Conservation (phyloP, 352 stramenopile genomes). For the Pythium pyrilobum region DNA sequence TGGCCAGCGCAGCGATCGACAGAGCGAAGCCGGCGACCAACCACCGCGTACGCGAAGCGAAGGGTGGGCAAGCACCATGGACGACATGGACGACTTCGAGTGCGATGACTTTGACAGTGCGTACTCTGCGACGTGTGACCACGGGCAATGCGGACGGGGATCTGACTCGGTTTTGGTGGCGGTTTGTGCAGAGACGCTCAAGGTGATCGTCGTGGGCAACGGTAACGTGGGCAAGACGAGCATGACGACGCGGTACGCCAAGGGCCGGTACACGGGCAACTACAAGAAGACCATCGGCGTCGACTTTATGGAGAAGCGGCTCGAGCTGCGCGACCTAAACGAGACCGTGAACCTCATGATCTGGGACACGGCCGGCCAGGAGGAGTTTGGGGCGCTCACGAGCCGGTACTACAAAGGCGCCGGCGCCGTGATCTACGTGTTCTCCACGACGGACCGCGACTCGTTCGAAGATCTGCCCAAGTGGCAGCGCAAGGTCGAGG, state of each 20-base stretch:
- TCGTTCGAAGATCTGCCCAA: slow-evolving; percentile 67
- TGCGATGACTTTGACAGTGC: slow-evolving; percentile 76
- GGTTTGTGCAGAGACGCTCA: slow-evolving; percentile 51
- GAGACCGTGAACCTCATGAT: slow-evolving; percentile 76
- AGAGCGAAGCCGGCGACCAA: neutral
- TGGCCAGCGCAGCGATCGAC: neutral
- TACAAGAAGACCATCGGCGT: slow-evolving; percentile 87
- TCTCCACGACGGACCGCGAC: slow-evolving; percentile 64
- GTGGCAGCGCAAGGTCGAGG: slow-evolving; percentile 67
- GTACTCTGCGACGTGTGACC: too few species aligned
- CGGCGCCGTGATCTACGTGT: slow-evolving; percentile 68
- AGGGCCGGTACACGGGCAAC: slow-evolving; percentile 67
- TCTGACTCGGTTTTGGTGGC: neutral
- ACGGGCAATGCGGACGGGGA: too few species aligned
- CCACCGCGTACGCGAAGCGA: neutral
- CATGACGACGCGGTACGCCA: slow-evolving; percentile 75
- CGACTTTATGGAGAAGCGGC: slow-evolving; percentile 80
- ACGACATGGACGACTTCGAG: slow-evolving; percentile 34
- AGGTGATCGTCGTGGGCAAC: slow-evolving; percentile 82
- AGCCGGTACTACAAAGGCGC: slow-evolving; percentile 78
- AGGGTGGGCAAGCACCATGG: slow-evolving; percentile 17
- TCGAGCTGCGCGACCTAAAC: slow-evolving; percentile 53
- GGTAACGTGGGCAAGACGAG: slow-evolving; percentile 83
- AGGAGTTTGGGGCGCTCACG: slow-evolving; percentile 78
- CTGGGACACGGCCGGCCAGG: slow-evolving; percentile 77